phyloP scores from a whole-genome alignment of 441 rosid species.

The Eruca vesicaria region DNA sequence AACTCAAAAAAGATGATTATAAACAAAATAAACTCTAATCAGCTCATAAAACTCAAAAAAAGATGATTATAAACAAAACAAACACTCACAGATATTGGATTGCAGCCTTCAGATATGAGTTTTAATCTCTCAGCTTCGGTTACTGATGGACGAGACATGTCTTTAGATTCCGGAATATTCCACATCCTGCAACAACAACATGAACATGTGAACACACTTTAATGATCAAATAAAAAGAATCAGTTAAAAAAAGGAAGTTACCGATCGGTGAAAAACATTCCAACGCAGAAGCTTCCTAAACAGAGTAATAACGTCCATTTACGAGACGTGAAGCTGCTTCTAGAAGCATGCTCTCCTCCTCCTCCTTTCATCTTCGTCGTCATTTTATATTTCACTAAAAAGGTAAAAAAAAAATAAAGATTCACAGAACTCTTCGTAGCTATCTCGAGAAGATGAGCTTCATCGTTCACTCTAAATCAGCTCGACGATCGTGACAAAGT shows the following conservation, averaged over 20 bases:
- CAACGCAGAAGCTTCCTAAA: constrained; percentile 78
- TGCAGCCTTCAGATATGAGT: constrained; percentile 80
- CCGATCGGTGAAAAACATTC: constrained; percentile 90
- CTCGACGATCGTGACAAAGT: neutral
- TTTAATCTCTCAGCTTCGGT: constrained; percentile 75
- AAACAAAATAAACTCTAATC: constrained; percentile 42
- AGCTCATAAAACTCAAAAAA: constrained; percentile 24
- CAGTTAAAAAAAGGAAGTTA: constrained; percentile 16
- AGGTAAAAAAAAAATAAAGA: neutral
- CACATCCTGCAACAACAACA: constrained; percentile 54
- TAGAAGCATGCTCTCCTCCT: constrained; percentile 48
- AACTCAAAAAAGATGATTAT: neutral
- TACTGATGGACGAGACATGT: constrained; percentile 54
- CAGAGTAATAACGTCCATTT: constrained; percentile 78
- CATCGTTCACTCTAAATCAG: constrained; percentile 5
- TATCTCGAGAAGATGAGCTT: constrained; percentile 10
- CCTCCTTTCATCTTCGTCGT: constrained; percentile 41
- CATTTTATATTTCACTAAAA: neutral
- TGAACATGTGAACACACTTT: neutral
- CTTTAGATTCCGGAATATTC: constrained; percentile 70
- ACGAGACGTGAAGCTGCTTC: constrained; percentile 53
- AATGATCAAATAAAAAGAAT: neutral
- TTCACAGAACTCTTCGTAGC: neutral
- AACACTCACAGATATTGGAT: constrained; percentile 63
- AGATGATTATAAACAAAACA: too few species aligned